Evolutionary conservation across 2,329 filamentous ascomycete genomes (phyloP), one percentile per base, ranked within the genome.

Genomic region (Tolypocladium endophyticum): DNA sequence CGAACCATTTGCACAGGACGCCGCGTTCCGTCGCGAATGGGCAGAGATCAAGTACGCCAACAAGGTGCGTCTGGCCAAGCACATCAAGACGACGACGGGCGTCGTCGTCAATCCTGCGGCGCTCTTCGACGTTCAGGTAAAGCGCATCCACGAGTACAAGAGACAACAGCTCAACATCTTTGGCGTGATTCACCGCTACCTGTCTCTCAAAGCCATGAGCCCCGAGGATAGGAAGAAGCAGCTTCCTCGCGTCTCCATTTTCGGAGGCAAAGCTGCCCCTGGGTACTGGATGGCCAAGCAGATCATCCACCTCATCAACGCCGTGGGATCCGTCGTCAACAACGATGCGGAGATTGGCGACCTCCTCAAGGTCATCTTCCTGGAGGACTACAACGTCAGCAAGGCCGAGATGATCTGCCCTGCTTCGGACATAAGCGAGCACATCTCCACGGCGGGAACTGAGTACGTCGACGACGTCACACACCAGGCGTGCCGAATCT

Each of bases 231-330:
- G 87, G 65, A 93, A 95, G 81, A 94, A 94, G 77, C 81, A 90
- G 62, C 84, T 87, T 53, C 91, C 92, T 20, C 88, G 93, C 57
- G 94, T 97, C 12, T 94, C 89, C 60, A 95, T 99, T 73, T 97
- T 99, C 72, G 94, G 94, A 71, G 94, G 94, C 68, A 99, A 99
- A 78, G 94, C 94, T 33, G 94, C 94, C 2, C 94, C 94, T 0
- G 94, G 94, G 20, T 99, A 99, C 80, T 99, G 94, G 94, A 99
- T 97, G 94, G 94, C 94, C 43, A 99, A 99, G 84, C 95, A 94
- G 47, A 92, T 97, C 66, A 99, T 99, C 68, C 93, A 97, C 72
- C 83, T 99, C 60, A 87, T 99, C 79, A 97, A 97, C 78, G 88
- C 87, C 62, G 94, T 97, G 33, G 92, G 91, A 4, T 78, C 85